Base-by-base conservation (phyloP, 192 early-diverging fungal species). In the Phycomyces nitens region DNA sequence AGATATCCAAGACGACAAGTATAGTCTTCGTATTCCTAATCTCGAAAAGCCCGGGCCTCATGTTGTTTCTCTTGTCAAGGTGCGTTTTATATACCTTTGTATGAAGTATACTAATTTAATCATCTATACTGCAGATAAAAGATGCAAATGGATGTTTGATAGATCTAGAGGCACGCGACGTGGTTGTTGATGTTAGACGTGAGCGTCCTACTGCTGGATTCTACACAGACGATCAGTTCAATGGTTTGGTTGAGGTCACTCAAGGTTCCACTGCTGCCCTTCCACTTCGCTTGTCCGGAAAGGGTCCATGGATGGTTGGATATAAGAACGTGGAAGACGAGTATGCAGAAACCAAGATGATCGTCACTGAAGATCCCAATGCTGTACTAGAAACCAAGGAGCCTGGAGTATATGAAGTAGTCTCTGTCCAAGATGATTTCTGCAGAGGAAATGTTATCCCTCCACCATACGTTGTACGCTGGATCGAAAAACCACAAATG, bases 151-250 rank as follows among this genome's bases (percentile, higher is more conserved):
- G 67, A 0, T 80, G 78, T 56, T 64, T 49, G 14, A 77, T 74
- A 20, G 53, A 63, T 21, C 43, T 80, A 16, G 64, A 73, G 42
- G 27, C 69, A 27, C 49, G 69, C 15, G 69, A 80, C 58, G 67
- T 74, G 3, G 66, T 61, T 10, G 70, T 80, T 27, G 67, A 80
- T 51, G 78, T 80, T 15, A 72, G 72, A 10, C 69, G 70, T 65
- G 78, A 80, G 53, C 65, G 64, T 10, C 78, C 78, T 21, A 71
- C 72, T 9, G 78, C 66, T 8, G 64, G 62, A 51, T 80, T 80
- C 41, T 71, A 74, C 65, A 47, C 44, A 7, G 16, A 41, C 0
- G 27, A 64, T 34, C 51, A 69, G 20, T 14, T 58, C 6, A 56
- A 72, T 50, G 55, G 41, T 12, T 41, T 40, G 18, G 38, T 72